Base-by-base conservation (phyloP, 768 basidiomycete species). In the Suillus clintonianus region DNA sequence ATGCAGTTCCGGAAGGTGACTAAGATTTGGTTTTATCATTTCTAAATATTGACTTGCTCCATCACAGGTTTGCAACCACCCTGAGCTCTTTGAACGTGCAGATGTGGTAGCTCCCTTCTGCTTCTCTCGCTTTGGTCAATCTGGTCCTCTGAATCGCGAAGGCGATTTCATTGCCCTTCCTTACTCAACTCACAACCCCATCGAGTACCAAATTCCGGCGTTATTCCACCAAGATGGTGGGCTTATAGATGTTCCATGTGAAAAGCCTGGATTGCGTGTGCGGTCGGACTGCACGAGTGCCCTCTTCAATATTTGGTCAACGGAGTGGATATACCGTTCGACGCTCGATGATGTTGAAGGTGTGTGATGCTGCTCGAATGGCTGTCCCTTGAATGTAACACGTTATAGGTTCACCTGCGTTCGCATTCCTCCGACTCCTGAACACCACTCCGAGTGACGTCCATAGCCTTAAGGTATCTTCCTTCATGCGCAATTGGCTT, bases 1-100 rank as follows among this genome's bases (percentile, higher is more conserved):
- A 99, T 99, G 97, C 97, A 99, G 75, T 99, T 99, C 83, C 89
- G 97, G 68, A 99, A 99, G 83, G 94, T 92, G 61, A 32, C 77
- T 62, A 27, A 43, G 37, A 3, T 37, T 15, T 56, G 48, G 47
- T 37, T 54, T 62, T 32, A n/a, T 36, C 36, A 30, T 64, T 53
- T 59, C 42, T 41, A 55, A 56, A 27, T 24, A 24, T 53, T 59
- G 39, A 64, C 56, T 41, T 57, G 3, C 24, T 37, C 9, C 19
- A 24, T 43, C 58, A 37, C 57, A 93, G 92, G 94, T 97, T 66
- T 99, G 97, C 83, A 99, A 98, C 70, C 97, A 99, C 69, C 97
- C 97, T 0, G 97, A 99, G 74, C 84, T 99, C 34, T 99, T 99
- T 74, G 95, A 99, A 74, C 88, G 97, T 17, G 96, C 96, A 32